Evolutionary conservation across 768 basidiomycete genomes (phyloP).

Genomic region (Rhizopogon rudus): DNA sequence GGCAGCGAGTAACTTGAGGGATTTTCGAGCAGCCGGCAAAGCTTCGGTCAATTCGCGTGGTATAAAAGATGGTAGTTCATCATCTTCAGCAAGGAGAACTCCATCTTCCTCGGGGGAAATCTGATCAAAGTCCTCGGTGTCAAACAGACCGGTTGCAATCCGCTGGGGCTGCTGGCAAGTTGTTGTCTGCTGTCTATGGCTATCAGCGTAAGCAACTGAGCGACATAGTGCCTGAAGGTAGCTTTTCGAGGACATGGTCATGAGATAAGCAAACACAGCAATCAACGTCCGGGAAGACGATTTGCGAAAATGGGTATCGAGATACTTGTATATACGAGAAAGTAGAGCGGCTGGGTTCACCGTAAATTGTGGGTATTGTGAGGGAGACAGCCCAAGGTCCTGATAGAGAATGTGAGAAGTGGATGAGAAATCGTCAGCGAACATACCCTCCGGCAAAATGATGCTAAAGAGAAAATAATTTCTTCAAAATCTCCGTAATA

Average conservation of each 20-base stretch:
- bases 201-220: conserved; percentile 49
- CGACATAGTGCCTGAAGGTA: conserved; percentile 56
- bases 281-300: conserved; percentile 43
- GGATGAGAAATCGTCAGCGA: not conserved
- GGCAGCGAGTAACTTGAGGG: conserved; percentile 56
- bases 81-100: conserved; percentile 31
- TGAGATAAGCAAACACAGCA: conserved; percentile 62
- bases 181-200: conserved; percentile 22
- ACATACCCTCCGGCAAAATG: conserved; percentile 57
- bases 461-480: conserved; percentile 45
- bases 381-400: conserved; percentile 26
- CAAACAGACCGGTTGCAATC: conserved; percentile 12
- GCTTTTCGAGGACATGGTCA: conserved; percentile 57
- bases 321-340: conserved; percentile 54
- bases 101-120: conserved; percentile 36
- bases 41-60: conserved; percentile 42
- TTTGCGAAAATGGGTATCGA: conserved; percentile 48
- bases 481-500: conserved; percentile 48
- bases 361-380: conserved; percentile 40
- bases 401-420: conserved; percentile 9
- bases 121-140: conserved; percentile 31
- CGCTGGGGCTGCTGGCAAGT: conserved; percentile 9
- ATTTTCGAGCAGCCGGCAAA: conserved; percentile 63
- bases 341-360: conserved; percentile 46
- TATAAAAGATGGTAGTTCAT: conserved; percentile 62